These are phyloP conservation scores for Verbascum thapsus DNA, from an alignment of 257 asterid species.

Conservation along the genomic window DNA sequence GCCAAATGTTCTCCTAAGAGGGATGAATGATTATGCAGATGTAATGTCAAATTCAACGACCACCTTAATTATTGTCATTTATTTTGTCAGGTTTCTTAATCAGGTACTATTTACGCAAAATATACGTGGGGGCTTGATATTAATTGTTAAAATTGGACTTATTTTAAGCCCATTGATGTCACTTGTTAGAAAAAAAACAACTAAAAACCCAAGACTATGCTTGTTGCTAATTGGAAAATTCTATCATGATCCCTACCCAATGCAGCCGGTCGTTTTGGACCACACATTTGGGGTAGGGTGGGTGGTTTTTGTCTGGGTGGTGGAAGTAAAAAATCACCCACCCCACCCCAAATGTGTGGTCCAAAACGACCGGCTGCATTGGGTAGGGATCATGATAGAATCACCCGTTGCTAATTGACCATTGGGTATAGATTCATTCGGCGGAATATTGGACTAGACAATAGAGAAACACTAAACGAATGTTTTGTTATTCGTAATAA, in stretches of 20 bases:
- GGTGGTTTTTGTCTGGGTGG: no score
- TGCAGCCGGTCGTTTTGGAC: no score
- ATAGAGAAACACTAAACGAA: no score
- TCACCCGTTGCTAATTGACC: no score
- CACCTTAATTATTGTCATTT: neutral
- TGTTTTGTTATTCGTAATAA: neutral
- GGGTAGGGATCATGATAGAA: no score
- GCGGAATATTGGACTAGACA: neutral
- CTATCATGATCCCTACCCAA: no score
- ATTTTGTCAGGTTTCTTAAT: neutral
- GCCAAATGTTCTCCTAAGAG: neutral
- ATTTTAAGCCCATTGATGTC: neutral
- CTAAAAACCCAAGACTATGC: neutral
- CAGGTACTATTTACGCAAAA: neutral
- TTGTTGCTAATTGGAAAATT: neutral
- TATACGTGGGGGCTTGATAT: neutral
- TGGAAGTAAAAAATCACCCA: no score
- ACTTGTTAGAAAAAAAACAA: neutral
- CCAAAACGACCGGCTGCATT: no score
- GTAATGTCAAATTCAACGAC: neutral
- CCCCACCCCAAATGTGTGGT: no score
- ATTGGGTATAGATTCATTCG: neutral
- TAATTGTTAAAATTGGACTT: neutral
- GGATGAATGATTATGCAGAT: no score
- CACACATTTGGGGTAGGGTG: no score